Percentiles rank a stretch among this genome's conserved stretches.
phyloP scores from a whole-genome alignment of 257 asterid species.

The Craterostigma plantagineum region DNA sequence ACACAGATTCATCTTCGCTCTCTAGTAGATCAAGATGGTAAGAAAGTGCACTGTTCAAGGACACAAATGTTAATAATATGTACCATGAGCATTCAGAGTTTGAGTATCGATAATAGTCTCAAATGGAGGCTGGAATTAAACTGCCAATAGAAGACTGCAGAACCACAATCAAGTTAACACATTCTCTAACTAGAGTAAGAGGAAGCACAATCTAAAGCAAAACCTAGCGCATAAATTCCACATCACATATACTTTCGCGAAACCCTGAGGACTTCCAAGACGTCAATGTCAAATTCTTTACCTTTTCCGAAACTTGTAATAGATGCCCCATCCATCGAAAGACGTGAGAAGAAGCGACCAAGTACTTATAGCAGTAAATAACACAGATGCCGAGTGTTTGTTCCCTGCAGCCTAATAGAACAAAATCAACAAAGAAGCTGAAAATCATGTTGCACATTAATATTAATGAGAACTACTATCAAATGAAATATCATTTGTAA shows the following conservation, averaged over 20 bases:
- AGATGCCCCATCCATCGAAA: constrained; percentile 12
- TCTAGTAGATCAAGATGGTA: constrained; percentile 12
- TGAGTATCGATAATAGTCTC: no score
- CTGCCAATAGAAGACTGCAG: no score
- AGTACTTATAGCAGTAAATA: constrained; percentile 15
- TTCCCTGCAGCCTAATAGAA: constrained; percentile 7
- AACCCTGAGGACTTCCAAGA: background rate
- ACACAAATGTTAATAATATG: background rate
- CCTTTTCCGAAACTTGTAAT: constrained; percentile 15
- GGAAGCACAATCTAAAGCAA: background rate
- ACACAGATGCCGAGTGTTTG: constrained; percentile 11
- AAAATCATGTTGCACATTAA: background rate
- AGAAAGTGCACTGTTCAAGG: constrained; percentile 11
- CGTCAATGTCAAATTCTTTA: constrained; percentile 2
- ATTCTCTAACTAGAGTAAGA: no score
- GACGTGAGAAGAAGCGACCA: constrained; percentile 21
- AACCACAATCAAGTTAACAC: no score
- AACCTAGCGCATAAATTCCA: background rate
- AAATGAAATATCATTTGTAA: background rate
- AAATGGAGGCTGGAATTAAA: no score
- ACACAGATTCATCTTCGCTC: constrained; percentile 12
- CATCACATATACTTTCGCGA: background rate
- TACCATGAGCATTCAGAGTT: constrained; percentile 5
- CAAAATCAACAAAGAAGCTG: background rate
- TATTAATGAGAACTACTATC: background rate